A percentile compares a stretch with the other conserved stretches of the same genome.
phyloP scores from a whole-genome alignment of 164 flowering plant species.

The Stephania cephalantha region DNA sequence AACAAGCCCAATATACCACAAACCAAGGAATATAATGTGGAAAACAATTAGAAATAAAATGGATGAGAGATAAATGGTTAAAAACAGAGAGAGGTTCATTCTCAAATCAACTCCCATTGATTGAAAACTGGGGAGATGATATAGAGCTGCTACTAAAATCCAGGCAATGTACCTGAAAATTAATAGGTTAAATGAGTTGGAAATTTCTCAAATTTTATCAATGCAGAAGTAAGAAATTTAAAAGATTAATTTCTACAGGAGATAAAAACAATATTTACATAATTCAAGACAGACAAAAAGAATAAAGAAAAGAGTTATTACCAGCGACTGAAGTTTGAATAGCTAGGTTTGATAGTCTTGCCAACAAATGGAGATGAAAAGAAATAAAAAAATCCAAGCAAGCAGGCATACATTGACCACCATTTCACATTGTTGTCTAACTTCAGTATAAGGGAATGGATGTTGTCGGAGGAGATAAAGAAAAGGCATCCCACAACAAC shows the following conservation, averaged over 20 bases:
- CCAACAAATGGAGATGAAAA: slow-evolving; percentile 93
- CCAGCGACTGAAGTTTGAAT: slow-evolving; percentile 97
- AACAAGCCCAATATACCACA: slow-evolving; percentile 96
- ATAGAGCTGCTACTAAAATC: slow-evolving; percentile 88
- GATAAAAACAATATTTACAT: not conserved
- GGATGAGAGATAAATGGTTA: slow-evolving; percentile 76
- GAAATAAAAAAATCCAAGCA: slow-evolving; percentile 96
- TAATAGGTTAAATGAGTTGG: not conserved
- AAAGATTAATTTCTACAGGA: not conserved
- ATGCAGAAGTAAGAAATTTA: not conserved
- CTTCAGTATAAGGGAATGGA: slow-evolving; percentile 83
- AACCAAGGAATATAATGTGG: slow-evolving; percentile 80
- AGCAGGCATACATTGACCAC: slow-evolving; percentile 98
- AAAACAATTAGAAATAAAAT: slow-evolving; percentile 81
- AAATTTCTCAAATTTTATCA: not conserved
- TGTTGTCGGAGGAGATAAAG: slow-evolving; percentile 92
- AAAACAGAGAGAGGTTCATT: slow-evolving; percentile 91
- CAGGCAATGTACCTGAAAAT: slow-evolving; percentile 80
- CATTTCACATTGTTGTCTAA: slow-evolving; percentile 85
- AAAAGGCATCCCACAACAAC: slow-evolving; percentile 85
- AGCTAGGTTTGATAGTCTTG: slow-evolving; percentile 93
- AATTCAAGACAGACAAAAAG: not conserved
- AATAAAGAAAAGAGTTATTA: slow-evolving; percentile 24
- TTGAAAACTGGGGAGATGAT: slow-evolving; percentile 98
- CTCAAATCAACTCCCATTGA: slow-evolving; percentile 99